These are phyloP conservation scores for Huiozyma sinensis DNA, from an alignment of 805 yeast genomes.

Conservation along the genomic window DNA sequence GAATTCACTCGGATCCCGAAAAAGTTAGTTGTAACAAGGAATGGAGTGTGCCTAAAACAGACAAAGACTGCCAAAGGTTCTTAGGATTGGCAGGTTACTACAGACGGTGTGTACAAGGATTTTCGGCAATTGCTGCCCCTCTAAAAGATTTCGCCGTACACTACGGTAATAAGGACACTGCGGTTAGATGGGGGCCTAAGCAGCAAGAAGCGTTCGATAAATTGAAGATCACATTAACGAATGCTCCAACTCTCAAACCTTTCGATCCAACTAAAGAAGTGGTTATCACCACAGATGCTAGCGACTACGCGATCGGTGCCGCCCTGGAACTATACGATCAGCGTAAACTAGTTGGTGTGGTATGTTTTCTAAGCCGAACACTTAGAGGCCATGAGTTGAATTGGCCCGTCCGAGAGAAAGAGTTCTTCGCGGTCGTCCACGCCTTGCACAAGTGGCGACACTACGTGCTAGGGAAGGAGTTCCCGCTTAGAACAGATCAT, in stretches of 20 bases:
- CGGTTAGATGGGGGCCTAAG: background rate
- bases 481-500: background rate
- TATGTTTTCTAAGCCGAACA: background rate
- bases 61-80: background rate
- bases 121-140: background rate
- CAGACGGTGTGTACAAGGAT: background rate
- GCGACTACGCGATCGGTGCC: background rate
- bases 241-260: conserved; percentile 1
- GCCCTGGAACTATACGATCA: background rate
- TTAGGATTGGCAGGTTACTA: background rate
- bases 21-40: background rate
- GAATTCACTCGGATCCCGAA: background rate
- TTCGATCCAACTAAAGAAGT: background rate
- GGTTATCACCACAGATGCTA: conserved; percentile 1
- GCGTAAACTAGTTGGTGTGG: background rate
- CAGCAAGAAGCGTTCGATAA: background rate
- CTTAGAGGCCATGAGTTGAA: background rate
- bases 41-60: conserved; percentile 1
- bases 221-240: background rate
- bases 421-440: background rate
- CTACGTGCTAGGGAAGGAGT: background rate
- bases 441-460: background rate
- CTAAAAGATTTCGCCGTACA: background rate
- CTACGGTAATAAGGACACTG: background rate
- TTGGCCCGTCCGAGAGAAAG: conserved; percentile 2